These are phyloP conservation scores for Solanum tacnaense DNA, from an alignment of 257 asterid genomes.

Conservation along the genomic window DNA sequence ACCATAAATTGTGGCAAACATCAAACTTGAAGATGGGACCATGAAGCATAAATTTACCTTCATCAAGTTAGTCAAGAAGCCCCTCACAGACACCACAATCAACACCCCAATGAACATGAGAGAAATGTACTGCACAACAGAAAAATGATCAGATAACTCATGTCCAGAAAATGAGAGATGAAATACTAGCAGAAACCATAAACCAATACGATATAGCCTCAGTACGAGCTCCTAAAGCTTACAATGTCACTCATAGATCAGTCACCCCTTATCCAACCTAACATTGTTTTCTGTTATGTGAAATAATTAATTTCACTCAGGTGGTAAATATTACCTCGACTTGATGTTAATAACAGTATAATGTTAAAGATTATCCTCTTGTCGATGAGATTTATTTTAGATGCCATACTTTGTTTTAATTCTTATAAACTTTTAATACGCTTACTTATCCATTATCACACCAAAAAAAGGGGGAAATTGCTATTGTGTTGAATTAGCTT, in stretches of 20 bases:
- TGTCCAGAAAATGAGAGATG: not conserved
- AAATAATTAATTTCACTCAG: not conserved
- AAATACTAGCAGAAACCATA: not conserved
- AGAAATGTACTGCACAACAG: constrained; percentile 68
- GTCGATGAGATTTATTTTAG: not conserved
- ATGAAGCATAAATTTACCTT: constrained; percentile 37
- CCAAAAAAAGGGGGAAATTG: not conserved
- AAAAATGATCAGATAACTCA: not conserved
- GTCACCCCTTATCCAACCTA: not conserved
- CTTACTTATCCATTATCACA: not conserved
- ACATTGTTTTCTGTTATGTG: not conserved
- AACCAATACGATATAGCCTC: not conserved
- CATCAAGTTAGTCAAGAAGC: constrained; percentile 84
- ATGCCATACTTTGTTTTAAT: not conserved
- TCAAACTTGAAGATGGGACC: not conserved
- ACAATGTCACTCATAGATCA: not conserved
- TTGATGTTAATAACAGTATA: not conserved
- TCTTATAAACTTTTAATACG: not conserved
- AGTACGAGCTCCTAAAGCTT: not conserved
- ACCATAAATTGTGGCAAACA: not conserved
- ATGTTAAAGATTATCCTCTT: not conserved
- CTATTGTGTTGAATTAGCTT: not conserved
- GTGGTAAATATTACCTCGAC: not conserved
- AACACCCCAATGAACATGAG: constrained; percentile 89
- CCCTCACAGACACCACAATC: constrained; percentile 84